Percentiles rank a stretch among this genome's conserved stretches.
These are phyloP conservation scores for Solanum sejunctum DNA, from an alignment of 257 asterid species.

Conservation along the genomic window DNA sequence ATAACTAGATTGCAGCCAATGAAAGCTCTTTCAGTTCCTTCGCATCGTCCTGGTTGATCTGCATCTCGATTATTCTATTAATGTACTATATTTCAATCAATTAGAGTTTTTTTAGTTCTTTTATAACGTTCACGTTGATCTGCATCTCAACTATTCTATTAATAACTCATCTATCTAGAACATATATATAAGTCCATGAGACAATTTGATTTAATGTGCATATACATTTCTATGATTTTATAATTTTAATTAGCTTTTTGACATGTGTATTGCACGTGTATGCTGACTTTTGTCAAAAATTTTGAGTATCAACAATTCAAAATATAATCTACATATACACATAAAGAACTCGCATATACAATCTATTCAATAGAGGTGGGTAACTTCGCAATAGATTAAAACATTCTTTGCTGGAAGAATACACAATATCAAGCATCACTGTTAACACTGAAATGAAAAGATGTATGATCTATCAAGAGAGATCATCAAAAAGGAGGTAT, in stretches of 20 bases:
- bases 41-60: too few relatives aligned
- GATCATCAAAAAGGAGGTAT: not conserved
- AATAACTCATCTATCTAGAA: too few relatives aligned
- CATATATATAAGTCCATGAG: not conserved
- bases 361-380: not conserved
- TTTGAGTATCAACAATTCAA: not conserved
- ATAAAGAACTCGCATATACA: not conserved
- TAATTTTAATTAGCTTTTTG: not conserved
- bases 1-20: not conserved
- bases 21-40: not conserved
- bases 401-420: not conserved
- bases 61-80: not conserved
- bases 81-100: not conserved
- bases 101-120: not conserved
- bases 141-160: too few relatives aligned
- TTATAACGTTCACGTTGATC: not conserved
- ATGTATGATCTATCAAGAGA: not conserved
- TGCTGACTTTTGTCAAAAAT: too few relatives aligned
- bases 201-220: not conserved
- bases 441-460: not conserved
- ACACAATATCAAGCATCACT: not conserved
- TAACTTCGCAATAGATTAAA: not conserved
- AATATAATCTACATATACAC: not conserved
- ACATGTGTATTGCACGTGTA: not conserved
- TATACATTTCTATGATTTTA: not conserved